Percentiles rank a stretch among this genome's conserved stretches.
phyloP scores from a whole-genome alignment of 75 land plant genomes.

The Pinus tabuliformis region DNA sequence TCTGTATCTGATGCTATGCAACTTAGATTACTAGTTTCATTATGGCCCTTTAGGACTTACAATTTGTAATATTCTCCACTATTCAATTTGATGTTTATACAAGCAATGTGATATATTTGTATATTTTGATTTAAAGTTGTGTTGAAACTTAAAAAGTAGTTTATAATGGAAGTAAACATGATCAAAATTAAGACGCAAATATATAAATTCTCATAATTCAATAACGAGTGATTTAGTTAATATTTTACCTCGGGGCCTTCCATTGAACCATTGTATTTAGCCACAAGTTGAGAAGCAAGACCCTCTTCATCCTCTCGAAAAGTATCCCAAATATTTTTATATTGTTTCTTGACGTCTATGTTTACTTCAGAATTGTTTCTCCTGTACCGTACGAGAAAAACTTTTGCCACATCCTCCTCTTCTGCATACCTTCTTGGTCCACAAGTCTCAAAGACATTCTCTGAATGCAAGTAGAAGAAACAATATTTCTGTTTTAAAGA shows the following conservation, averaged over 20 bases:
- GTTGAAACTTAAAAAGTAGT: too few relatives aligned
- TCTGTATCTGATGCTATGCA: too few relatives aligned
- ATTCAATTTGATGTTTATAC: too few relatives aligned
- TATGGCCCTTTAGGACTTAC: too few relatives aligned
- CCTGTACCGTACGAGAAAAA: conserved; percentile 66
- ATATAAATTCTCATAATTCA: not conserved
- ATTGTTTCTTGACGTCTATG: conserved; percentile 17
- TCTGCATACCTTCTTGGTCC: conserved; percentile 56
- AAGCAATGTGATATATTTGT: too few relatives aligned
- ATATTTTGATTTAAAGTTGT: too few relatives aligned
- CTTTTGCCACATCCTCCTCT: conserved; percentile 32
- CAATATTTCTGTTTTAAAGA: conserved; percentile 44
- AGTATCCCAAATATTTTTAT: conserved; percentile 16
- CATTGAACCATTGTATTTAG: conserved; percentile 62
- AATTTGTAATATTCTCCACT: too few relatives aligned
- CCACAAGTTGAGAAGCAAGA: conserved; percentile 70
- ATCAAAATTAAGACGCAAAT: not conserved
- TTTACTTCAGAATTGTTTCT: conserved; percentile 30
- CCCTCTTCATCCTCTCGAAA: conserved; percentile 32
- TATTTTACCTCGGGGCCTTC: conserved; percentile 47
- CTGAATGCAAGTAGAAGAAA: conserved; percentile 51
- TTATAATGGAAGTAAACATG: not conserved
- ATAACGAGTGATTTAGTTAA: not conserved
- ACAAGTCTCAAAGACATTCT: conserved; percentile 54
- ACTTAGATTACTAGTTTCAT: too few relatives aligned